A percentile compares a stretch with the other conserved stretches of the same genome.
These are phyloP conservation scores for Lodderomyces margitis DNA, from an alignment of 1,139 yeast species.

Conservation along the genomic window DNA sequence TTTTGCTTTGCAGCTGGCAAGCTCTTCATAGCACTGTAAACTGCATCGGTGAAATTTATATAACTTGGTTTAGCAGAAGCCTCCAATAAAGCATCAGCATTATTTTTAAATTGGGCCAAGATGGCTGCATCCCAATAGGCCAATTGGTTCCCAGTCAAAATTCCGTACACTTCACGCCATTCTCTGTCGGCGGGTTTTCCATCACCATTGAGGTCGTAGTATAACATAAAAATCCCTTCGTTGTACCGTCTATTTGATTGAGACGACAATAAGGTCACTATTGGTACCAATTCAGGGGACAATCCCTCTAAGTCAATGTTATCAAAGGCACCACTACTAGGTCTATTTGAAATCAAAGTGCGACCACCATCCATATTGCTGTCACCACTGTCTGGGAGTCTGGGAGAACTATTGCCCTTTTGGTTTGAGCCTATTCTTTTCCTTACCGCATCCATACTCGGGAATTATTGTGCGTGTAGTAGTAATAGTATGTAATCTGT, in stretches of 20 bases:
- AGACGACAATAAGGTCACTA: constrained; percentile 67
- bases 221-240: constrained; percentile 72
- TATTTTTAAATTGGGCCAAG: constrained; percentile 53
- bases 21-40: constrained; percentile 68
- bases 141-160: constrained; percentile 82
- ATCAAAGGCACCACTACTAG: constrained; percentile 10
- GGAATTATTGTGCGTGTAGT: too few species aligned
- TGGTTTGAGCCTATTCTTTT: constrained; percentile 5
- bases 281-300: constrained; percentile 74
- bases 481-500: too few species aligned
- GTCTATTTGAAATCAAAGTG: not conserved
- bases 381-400: constrained; percentile 1
- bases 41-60: constrained; percentile 86
- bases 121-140: constrained; percentile 91
- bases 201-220: constrained; percentile 73
- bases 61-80: constrained; percentile 77
- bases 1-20: constrained; percentile 64
- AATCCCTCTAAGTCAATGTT: constrained; percentile 22
- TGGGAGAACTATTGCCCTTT: not conserved
- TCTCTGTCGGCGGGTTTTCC: constrained; percentile 81
- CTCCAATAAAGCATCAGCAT: constrained; percentile 50
- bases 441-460: constrained; percentile 6
- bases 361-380: not conserved
- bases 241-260: constrained; percentile 71
- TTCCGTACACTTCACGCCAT: constrained; percentile 94